Conservation (phyloP, 2,329 filamentous ascomycete species). For the Fusarium burgessii region DNA sequence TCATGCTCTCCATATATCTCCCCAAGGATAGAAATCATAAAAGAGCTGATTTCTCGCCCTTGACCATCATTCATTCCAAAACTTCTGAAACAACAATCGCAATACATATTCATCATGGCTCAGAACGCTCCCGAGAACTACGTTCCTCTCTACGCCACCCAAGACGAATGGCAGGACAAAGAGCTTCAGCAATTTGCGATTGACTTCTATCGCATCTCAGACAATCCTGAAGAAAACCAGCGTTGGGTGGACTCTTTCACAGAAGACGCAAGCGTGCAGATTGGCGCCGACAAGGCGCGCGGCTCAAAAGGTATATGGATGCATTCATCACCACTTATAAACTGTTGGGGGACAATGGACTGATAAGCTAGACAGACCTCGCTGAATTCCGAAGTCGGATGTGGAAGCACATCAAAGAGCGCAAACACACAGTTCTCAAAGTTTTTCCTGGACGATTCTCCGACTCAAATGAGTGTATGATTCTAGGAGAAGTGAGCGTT, state of each 20-base stretch:
- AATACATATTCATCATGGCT: slow-evolving; percentile 25
- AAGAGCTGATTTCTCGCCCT: slow-evolving; percentile 7
- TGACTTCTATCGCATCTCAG: slow-evolving; percentile 59
- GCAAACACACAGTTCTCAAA: slow-evolving; percentile 57
- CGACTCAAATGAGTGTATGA: slow-evolving; percentile 45
- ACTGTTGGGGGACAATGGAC: slow-evolving; percentile 1
- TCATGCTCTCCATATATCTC: slow-evolving; percentile 35
- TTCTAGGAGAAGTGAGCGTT: slow-evolving; percentile 49
- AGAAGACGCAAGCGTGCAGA: slow-evolving; percentile 56
- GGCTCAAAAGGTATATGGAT: slow-evolving; percentile 51
- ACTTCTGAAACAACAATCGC: background rate
- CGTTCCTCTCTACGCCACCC: slow-evolving; percentile 49
- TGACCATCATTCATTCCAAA: background rate
- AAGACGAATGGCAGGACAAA: slow-evolving; percentile 48
- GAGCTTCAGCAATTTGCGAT: slow-evolving; percentile 55
- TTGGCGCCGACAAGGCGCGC: slow-evolving; percentile 55
- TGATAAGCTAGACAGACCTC: slow-evolving; percentile 52
- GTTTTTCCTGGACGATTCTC: slow-evolving; percentile 57
- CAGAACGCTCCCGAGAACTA: slow-evolving; percentile 45
- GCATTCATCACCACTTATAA: slow-evolving; percentile 2
- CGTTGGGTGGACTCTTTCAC: slow-evolving; percentile 59
- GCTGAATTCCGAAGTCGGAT: slow-evolving; percentile 55
- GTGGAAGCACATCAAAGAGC: slow-evolving; percentile 56
- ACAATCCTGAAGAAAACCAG: slow-evolving; percentile 55
- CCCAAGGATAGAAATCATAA: slow-evolving; percentile 13